Conservation (phyloP, 192 early-diverging fungal genomes). For the Kappamyces sp. region DNA sequence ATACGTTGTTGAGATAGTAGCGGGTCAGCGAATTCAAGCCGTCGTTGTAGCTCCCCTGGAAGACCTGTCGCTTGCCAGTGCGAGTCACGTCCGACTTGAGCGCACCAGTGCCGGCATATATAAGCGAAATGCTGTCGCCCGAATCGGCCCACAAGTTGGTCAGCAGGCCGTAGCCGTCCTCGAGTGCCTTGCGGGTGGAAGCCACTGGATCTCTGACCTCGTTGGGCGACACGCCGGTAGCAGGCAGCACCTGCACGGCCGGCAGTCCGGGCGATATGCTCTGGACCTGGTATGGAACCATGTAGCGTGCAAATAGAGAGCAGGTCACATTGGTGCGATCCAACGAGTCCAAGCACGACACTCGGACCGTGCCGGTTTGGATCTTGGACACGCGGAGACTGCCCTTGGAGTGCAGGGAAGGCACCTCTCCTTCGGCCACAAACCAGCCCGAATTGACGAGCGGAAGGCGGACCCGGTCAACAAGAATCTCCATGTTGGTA, state of each 20-base stretch:
- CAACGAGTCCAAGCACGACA: conserved; percentile 48
- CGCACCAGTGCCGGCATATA: conserved; percentile 53
- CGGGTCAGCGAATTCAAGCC: conserved; percentile 49
- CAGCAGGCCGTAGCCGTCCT: conserved; percentile 12
- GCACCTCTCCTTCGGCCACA: conserved; percentile 41
- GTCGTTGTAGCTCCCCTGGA: conserved; percentile 37
- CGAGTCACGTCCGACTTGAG: conserved; percentile 45
- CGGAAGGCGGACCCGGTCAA: conserved; percentile 37
- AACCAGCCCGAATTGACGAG: conserved; percentile 41
- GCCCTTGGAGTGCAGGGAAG: conserved; percentile 13
- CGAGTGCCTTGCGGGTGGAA: conserved; percentile 21
- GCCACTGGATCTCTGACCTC: conserved; percentile 34
- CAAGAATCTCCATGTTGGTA: conserved; percentile 44
- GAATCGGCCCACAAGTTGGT: conserved; percentile 51
- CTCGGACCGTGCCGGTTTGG: conserved; percentile 44
- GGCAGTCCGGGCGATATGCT: conserved; percentile 23
- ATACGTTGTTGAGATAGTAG: conserved; percentile 53
- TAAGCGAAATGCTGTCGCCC: conserved; percentile 44
- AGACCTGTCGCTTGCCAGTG: conserved; percentile 32
- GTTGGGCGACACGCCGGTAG: conserved; percentile 25
- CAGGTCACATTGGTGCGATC: conserved; percentile 54
- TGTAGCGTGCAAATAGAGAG: conserved; percentile 40
- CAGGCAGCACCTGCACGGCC: conserved; percentile 12
- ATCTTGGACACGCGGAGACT: conserved; percentile 20
- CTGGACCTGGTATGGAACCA: conserved; percentile 42